Evolutionary conservation across 306 rosid genomes (phyloP), one percentile per base, ranked within the genome.

Genomic region (Ormosia emarginata): DNA sequence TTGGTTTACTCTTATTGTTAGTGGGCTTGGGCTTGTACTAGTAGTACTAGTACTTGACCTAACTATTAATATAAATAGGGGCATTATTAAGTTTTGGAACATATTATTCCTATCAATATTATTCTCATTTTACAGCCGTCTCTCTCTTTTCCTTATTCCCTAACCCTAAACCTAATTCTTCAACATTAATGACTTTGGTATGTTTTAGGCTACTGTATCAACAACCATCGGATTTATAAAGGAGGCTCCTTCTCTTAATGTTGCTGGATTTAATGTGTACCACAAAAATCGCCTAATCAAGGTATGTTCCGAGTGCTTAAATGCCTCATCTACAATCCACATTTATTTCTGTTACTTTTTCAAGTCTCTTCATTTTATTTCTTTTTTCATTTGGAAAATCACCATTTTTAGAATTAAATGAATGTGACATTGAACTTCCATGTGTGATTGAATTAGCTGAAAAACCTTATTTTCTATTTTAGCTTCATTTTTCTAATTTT

Each of bases 271-370:
- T 88, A 93, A 93, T 8, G 93, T 95, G 75, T 93, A 95, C 87
- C 97, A 92, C 81, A 95, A 92, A 84, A 95, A 95, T 87, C 97
- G 99, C 75, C 93, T 95, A 74, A 95, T 95, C 86, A 90, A 92
- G 95, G 99, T 95, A 87, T 76, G 86, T 82, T 81, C 59, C 57
- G 76, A 44, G 30, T 70, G 72, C 71, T 67, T 89, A 85, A 52
- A 33, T 40, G 55, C 34, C 47, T 75, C 37, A 39, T 64, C 77
- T 81, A 2, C 53, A 43, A 33, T 52, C 44, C 41, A 8, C 36
- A 13, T 43, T 18, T 39, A 49, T 37, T 33, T 67, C 55, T 15
- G 24, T 46, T 66, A 17, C 39, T 36, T 69, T 68, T 82, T 34
- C 15, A 8, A 40, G 85, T 41, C 41, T 86, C 41, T 72, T 32